Evolutionary conservation across 768 basidiomycete species (phyloP).

Genomic region (Leccinum barrowsii): DNA sequence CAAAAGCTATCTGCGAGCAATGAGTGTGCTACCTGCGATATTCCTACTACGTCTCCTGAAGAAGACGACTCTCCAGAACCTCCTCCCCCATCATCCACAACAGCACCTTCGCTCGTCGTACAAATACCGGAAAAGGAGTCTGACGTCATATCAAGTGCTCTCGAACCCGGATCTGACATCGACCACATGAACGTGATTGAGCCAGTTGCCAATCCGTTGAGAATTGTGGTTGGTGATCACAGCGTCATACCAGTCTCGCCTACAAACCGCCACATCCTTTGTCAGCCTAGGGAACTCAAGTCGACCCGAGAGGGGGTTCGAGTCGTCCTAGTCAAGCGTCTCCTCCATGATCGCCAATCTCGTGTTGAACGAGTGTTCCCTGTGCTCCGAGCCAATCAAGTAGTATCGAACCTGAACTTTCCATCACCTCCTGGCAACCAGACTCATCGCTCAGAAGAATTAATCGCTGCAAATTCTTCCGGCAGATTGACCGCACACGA

Average conservation of each 20-base stretch:
- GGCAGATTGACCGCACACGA: constrained; percentile 36
- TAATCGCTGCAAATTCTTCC: constrained; percentile 37
- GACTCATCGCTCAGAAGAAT: constrained; percentile 48
- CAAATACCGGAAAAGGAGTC: constrained; percentile 15
- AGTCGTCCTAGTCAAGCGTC: constrained; percentile 58
- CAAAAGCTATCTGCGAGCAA: constrained; percentile 4
- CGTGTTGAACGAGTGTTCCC: constrained; percentile 61
- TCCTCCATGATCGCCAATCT: constrained; percentile 56
- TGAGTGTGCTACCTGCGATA: constrained; percentile 10
- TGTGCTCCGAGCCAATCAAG: constrained; percentile 57
- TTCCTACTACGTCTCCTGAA: constrained; percentile 6
- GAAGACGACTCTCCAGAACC: constrained; percentile 4
- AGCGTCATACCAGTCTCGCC: constrained; percentile 13
- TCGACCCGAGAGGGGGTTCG: constrained; percentile 60
- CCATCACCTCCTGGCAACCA: constrained; percentile 31
- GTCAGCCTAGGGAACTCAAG: constrained; percentile 26
- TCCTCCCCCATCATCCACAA: constrained; percentile 11
- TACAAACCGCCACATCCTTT: constrained; percentile 2
- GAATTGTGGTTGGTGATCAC: constrained; percentile 30
- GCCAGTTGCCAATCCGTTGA: constrained; percentile 13
- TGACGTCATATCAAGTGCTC: constrained; percentile 10
- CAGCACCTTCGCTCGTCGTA: constrained; percentile 10
- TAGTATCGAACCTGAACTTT: constrained; percentile 35
- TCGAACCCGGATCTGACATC: constrained; percentile 6
- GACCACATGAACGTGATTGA: constrained; percentile 10